Conservation (phyloP, 2,329 filamentous ascomycete genomes). For the Tolypocladium ovalisporum region DNA sequence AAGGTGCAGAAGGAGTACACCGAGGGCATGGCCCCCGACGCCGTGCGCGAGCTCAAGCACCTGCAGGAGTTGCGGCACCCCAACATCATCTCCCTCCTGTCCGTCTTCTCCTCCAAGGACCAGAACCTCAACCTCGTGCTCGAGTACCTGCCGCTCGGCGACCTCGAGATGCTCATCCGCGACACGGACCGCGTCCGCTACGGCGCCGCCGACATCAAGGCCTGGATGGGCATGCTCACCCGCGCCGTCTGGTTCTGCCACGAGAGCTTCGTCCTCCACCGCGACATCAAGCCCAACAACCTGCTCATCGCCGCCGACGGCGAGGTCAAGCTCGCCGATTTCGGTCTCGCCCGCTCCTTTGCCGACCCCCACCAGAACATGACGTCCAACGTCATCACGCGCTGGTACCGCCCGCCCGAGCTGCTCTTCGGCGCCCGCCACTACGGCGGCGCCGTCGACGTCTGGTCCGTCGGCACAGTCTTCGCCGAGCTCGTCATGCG, state of each 20-base stretch:
- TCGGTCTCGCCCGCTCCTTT: constrained; percentile 83
- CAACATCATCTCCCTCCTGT: constrained; percentile 87
- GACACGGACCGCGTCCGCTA: constrained; percentile 72
- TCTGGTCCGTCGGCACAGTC: constrained; percentile 89
- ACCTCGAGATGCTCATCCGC: constrained; percentile 88
- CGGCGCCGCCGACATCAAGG: constrained; percentile 83
- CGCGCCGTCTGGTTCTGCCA: constrained; percentile 95
- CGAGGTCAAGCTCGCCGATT: constrained; percentile 93
- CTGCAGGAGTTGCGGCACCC: constrained; percentile 89
- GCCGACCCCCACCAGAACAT: constrained; percentile 80
- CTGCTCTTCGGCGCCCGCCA: constrained; percentile 82
- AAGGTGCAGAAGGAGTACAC: constrained; percentile 77
- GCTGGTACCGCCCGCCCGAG: constrained; percentile 94
- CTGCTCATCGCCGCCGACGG: constrained; percentile 87
- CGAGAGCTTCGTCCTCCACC: constrained; percentile 84
- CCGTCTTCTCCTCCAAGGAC: constrained; percentile 91
- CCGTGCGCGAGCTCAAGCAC: constrained; percentile 90
- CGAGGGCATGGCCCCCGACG: constrained; percentile 88
- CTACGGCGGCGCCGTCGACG: constrained; percentile 83
- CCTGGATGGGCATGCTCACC: constrained; percentile 97
- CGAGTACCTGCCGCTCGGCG: constrained; percentile 86
- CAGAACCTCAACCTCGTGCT: constrained; percentile 95
- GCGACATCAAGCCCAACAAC: constrained; percentile 99
- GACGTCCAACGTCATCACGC: constrained; percentile 91
- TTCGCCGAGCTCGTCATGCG: constrained; percentile 85